Evolutionary conservation across 2,329 filamentous ascomycete genomes (phyloP).

Genomic region (Pseudogymnoascus sp.): DNA sequence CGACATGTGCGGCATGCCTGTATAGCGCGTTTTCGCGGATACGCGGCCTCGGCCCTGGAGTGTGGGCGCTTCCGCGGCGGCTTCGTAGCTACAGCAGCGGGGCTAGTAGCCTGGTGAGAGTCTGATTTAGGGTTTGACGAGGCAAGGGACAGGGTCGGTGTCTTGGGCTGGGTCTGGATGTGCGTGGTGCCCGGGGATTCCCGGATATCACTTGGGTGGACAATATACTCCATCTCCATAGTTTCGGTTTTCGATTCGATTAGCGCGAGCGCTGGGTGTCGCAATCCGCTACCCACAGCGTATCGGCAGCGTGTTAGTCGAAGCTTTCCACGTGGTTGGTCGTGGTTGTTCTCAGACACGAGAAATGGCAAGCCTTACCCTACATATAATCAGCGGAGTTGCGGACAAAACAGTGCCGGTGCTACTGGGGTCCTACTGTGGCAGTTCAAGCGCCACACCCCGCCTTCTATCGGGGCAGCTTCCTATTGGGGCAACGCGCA

Average conservation of each 20-base stretch:
- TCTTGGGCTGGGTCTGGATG: not conserved
- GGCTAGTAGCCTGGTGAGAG: not conserved
- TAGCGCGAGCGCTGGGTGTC: not conserved
- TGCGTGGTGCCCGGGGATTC: not conserved
- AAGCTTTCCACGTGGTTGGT: not conserved
- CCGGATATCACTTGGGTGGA: conserved; percentile 6
- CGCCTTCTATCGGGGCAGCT: not conserved
- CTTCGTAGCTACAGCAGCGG: conserved; percentile 2
- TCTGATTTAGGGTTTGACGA: not conserved
- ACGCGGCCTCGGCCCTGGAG: not conserved
- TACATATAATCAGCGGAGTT: conserved; percentile 8
- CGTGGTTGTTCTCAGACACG: not conserved
- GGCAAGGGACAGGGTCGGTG: not conserved
- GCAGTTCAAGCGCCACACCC: conserved; percentile 2
- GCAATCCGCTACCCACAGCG: not conserved
- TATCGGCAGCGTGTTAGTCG: not conserved
- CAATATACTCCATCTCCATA: conserved; percentile 8
- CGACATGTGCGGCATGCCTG: conserved; percentile 28
- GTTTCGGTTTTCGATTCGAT: not conserved
- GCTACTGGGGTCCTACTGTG: not conserved
- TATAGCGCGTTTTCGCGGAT: conserved; percentile 27
- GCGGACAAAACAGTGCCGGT: conserved; percentile 5
- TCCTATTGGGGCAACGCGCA: not conserved
- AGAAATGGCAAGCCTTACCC: not conserved
- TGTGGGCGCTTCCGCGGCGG: conserved; percentile 1